A percentile compares a stretch with the other conserved stretches of the same genome.
These are phyloP conservation scores for Cytospora paraplurivora DNA, from an alignment of 2,329 filamentous ascomycete species.

Conservation along the genomic window DNA sequence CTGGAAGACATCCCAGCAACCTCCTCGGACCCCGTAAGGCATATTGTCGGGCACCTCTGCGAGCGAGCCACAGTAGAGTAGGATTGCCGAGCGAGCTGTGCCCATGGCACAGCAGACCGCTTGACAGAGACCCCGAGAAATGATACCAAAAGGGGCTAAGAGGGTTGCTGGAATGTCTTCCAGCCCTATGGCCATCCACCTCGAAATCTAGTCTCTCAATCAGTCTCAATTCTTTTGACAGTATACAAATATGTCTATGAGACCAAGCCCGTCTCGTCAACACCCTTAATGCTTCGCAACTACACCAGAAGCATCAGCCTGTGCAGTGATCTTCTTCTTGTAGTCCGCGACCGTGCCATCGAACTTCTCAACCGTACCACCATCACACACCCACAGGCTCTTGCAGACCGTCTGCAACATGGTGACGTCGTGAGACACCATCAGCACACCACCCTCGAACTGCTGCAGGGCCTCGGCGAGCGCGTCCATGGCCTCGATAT, in stretches of 20 bases:
- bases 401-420: constrained; percentile 97
- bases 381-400: constrained; percentile 94
- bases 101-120: too few relatives aligned
- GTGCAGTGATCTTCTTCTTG: constrained; percentile 92
- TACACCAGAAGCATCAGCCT: constrained; percentile 86
- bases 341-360: constrained; percentile 93
- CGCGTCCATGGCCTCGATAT: constrained; percentile 99
- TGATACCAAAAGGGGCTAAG: too few relatives aligned
- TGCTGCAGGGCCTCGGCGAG: constrained; percentile 78
- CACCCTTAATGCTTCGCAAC: constrained; percentile 62
- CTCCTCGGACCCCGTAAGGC: too few relatives aligned
- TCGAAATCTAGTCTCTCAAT: neutral
- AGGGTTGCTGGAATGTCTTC: too few relatives aligned
- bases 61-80: too few relatives aligned
- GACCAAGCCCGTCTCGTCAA: neutral
- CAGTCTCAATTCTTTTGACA: neutral
- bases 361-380: constrained; percentile 94
- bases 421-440: constrained; percentile 99
- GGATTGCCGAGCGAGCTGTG: too few relatives aligned
- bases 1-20: too few relatives aligned
- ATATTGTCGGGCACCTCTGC: too few relatives aligned
- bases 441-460: constrained; percentile 93
- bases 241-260: neutral
- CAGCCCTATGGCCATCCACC: neutral
- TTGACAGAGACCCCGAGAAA: too few relatives aligned